Evolutionary conservation across 1,284 basidiomycete genomes (phyloP), one percentile per base, ranked within the genome.

Genomic region (Apiotrichum sp.): DNA sequence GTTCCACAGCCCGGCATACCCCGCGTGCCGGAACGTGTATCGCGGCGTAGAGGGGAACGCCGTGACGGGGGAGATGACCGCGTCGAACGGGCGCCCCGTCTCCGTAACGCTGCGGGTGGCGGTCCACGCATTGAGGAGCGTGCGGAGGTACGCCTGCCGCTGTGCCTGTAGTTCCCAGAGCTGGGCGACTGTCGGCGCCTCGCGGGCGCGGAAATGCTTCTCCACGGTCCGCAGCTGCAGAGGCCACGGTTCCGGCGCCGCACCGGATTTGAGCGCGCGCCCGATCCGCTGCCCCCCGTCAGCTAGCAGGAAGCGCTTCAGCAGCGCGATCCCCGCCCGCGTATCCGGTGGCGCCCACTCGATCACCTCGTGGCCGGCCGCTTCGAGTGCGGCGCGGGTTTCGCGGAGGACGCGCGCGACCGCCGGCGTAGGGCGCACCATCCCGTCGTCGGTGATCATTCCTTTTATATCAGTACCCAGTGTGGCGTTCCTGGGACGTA

Each of bases 391-490:
- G 2, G 75, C 67, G 65, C 82, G 82, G 1, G 80, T 78, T 48
- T 75, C 78, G 63, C 82, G 77, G 40, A 89, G 72, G 1, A 82
- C 87, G 38, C 87, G 78, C 14, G 66, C 71, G n/a, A 88, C 70
- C 0, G 88, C 86, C 0, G 87, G 86, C 58, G 86, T 82, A 3
- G 88, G 88, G 7, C 74, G 65, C 4, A 81, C 70, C 13, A 80
- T 54, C 1, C 81, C 85, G 64, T 85, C 80, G 59, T 86, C 52
- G 76, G 66, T 55, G 22, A 58, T 34, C 13, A 75, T 77, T 7
- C 82, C 83, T 22, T 71, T 67, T 1, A 16, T 36, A 80, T 81
- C 58, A 34, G 52, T 16, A 8, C 14, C 3, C 22, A 22, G 22
- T 22, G 22, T 22, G 22, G 22, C 33, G 9, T 7, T 4, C 6